A percentile compares a stretch with the other conserved stretches of the same genome.
Conservation (phyloP, 192 early-diverging fungal species). For the Coemansia sp. region DNA sequence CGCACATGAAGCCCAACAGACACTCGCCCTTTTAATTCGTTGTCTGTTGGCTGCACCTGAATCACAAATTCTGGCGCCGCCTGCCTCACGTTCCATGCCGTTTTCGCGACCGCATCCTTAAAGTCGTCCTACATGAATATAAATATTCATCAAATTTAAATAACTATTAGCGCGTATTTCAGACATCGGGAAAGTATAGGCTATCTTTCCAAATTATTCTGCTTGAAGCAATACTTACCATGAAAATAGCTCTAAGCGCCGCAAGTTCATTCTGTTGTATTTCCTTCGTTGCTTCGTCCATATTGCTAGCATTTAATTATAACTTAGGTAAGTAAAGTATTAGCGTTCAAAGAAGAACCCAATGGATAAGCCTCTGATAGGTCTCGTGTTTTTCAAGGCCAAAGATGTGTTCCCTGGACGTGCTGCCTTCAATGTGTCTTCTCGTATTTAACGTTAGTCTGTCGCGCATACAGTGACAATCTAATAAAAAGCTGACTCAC, state of each 20-base stretch:
- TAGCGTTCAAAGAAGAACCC: neutral
- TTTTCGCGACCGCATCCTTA: slow-evolving; percentile 34
- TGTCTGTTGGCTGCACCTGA: slow-evolving; percentile 32
- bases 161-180: neutral
- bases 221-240: slow-evolving; percentile 22
- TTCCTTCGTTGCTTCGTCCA: slow-evolving; percentile 47
- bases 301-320: slow-evolving; percentile 22
- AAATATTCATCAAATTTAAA: neutral
- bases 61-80: slow-evolving; percentile 42
- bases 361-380: neutral
- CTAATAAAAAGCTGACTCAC: neutral
- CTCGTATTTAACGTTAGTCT: neutral
- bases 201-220: neutral
- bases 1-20: slow-evolving; percentile 40
- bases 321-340: neutral
- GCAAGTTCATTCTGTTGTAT: slow-evolving; percentile 73
- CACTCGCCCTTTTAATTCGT: slow-evolving; percentile 26
- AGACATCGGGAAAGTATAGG: neutral
- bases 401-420: neutral
- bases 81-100: slow-evolving; percentile 48
- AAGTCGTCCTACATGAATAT: slow-evolving; percentile 41
- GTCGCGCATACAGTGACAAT: neutral
- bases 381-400: neutral
- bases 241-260: slow-evolving; percentile 62
- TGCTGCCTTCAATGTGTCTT: neutral